Evolutionary conservation across 768 basidiomycete species (phyloP).

Genomic region (Boletus rufocinnamomeus): DNA sequence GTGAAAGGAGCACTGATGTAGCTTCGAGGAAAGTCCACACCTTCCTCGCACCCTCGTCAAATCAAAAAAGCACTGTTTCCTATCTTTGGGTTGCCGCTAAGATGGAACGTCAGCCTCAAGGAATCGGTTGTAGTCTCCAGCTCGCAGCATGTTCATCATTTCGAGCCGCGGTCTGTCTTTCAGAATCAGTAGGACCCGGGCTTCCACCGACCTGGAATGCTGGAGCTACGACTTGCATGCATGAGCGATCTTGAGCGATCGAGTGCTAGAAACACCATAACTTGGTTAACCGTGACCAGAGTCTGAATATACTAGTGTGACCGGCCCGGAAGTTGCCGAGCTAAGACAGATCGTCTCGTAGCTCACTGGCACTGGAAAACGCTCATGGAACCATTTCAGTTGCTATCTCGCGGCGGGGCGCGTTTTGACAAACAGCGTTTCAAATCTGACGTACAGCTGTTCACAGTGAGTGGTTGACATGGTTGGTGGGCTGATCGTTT

Average conservation of each 20-base stretch:
- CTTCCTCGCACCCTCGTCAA: too few species aligned
- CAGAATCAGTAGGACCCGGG: not conserved
- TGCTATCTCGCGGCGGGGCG: constrained; percentile 85
- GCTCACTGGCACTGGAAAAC: not conserved
- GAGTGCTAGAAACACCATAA: too few species aligned
- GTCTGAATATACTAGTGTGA: too few species aligned
- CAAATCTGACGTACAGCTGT: constrained; percentile 67
- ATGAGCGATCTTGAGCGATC: too few species aligned
- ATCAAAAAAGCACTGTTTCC: not conserved
- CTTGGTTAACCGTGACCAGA: too few species aligned
- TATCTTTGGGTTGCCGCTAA: not conserved
- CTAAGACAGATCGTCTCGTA: too few species aligned
- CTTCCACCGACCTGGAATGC: not conserved
- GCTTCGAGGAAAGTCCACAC: not conserved
- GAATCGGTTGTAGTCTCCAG: not conserved
- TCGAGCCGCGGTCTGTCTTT: not conserved
- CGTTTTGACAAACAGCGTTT: constrained; percentile 79
- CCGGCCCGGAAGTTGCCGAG: constrained; percentile 20
- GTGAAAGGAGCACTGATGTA: not conserved
- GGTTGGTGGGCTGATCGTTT: not conserved
- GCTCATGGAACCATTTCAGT: constrained; percentile 82
- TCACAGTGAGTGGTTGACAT: constrained; percentile 51
- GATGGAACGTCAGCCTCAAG: not conserved
- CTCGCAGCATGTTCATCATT: not conserved
- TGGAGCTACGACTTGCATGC: too few species aligned